A percentile compares a stretch with the other conserved stretches of the same genome.
phyloP scores from a whole-genome alignment of 345 rosid genomes.

The Mangifera indica region DNA sequence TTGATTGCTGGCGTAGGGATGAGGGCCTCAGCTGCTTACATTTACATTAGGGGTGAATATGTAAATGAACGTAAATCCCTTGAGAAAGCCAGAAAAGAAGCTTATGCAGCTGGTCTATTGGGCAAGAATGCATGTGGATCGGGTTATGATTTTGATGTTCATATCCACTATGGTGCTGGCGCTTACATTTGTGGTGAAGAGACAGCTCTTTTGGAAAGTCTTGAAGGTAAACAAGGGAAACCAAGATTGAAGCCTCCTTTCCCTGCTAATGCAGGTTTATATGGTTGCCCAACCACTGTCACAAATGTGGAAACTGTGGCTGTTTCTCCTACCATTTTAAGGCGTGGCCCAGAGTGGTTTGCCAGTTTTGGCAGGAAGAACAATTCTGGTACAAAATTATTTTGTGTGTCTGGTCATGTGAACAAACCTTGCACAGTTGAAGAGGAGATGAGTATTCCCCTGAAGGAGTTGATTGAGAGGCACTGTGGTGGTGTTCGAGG shows the following conservation, averaged over 20 bases:
- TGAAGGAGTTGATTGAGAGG: slow-evolving; percentile 88
- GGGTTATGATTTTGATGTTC: slow-evolving; percentile 95
- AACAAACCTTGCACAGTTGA: slow-evolving; percentile 95
- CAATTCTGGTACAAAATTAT: slow-evolving; percentile 85
- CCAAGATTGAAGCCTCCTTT: slow-evolving; percentile 99
- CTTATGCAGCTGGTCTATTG: slow-evolving; percentile 83
- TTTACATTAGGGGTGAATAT: slow-evolving; percentile 94
- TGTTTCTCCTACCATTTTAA: slow-evolving; percentile 91
- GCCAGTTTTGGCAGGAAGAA: slow-evolving; percentile 98
- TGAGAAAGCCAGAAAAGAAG: slow-evolving; percentile 86
- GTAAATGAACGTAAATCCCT: slow-evolving; percentile 84
- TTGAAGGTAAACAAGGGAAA: slow-evolving; percentile 96
- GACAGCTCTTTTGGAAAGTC: slow-evolving; percentile 95
- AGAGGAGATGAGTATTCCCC: slow-evolving; percentile 95
- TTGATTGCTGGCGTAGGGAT: slow-evolving; percentile 97
- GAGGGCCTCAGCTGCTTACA: slow-evolving; percentile 96
- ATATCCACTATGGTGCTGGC: slow-evolving; percentile 96
- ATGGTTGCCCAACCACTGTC: slow-evolving; percentile 96
- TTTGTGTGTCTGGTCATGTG: slow-evolving; percentile 87
- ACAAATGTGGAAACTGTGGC: slow-evolving; percentile 97
- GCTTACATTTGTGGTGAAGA: slow-evolving; percentile 99
- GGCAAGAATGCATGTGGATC: slow-evolving; percentile 99
- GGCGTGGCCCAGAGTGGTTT: slow-evolving; percentile 99
- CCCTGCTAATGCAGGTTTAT: slow-evolving; percentile 96
- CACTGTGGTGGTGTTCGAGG: slow-evolving; percentile 97